These are phyloP conservation scores for Cyberlindnera misumaiensis DNA, from an alignment of 805 yeast species.

Conservation along the genomic window DNA sequence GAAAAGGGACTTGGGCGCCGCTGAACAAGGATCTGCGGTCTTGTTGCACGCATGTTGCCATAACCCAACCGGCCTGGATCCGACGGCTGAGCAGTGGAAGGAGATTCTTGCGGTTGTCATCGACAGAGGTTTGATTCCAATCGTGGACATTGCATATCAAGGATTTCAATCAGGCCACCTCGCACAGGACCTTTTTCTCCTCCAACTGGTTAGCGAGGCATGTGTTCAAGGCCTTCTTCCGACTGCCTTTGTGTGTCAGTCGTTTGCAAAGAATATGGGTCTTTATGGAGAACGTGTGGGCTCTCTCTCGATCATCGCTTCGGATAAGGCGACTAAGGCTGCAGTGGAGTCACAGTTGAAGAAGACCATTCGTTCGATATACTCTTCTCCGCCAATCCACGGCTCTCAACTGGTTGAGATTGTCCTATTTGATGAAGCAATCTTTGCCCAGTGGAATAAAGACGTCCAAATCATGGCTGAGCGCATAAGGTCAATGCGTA, in stretches of 20 bases:
- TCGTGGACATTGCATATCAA: slow-evolving; percentile 93
- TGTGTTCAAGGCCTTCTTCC: slow-evolving; percentile 36
- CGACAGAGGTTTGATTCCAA: slow-evolving; percentile 59
- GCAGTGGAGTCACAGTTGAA: slow-evolving; percentile 73
- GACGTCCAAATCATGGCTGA: slow-evolving; percentile 77
- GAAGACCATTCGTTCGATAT: slow-evolving; percentile 75
- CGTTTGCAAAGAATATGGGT: slow-evolving; percentile 94
- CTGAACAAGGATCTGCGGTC: slow-evolving; percentile 55
- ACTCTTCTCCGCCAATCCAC: slow-evolving; percentile 92
- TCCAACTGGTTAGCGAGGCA: slow-evolving; percentile 37
- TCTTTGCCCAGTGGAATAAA: slow-evolving; percentile 67
- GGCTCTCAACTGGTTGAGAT: slow-evolving; percentile 86
- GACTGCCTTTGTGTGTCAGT: slow-evolving; percentile 68
- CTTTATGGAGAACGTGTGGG: slow-evolving; percentile 95
- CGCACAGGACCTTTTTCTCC: slow-evolving; percentile 58
- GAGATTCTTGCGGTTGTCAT: slow-evolving; percentile 59
- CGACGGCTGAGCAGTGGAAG: slow-evolving; percentile 75
- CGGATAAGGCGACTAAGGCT: slow-evolving; percentile 42
- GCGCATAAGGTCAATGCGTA: slow-evolving; percentile 70
- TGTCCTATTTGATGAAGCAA: slow-evolving; percentile 53
- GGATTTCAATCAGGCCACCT: slow-evolving; percentile 88
- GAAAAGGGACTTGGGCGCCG: slow-evolving; percentile 47
- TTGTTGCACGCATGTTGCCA: slow-evolving; percentile 93
- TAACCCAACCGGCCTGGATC: slow-evolving; percentile 96
- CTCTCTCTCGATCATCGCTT: slow-evolving; percentile 59